These are phyloP conservation scores for Wickerhamiella infanticola DNA, from an alignment of 1,139 yeast genomes.

Conservation along the genomic window DNA sequence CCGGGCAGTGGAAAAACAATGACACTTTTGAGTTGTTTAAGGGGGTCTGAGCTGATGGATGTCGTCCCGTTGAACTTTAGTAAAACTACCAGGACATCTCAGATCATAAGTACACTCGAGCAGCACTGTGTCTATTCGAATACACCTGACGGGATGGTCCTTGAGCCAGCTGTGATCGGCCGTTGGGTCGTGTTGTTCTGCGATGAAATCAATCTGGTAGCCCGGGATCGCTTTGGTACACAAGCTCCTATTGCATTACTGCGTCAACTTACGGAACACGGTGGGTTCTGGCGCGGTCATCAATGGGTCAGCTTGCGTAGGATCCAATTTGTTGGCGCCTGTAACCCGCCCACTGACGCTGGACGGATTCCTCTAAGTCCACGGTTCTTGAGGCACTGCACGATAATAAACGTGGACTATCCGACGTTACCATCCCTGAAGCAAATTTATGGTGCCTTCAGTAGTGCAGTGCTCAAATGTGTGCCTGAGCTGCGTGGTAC, in stretches of 20 bases:
- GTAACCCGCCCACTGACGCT: conserved; percentile 75
- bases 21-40: conserved; percentile 60
- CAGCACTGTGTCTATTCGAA: conserved; percentile 53
- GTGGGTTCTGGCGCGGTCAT: conserved; percentile 55
- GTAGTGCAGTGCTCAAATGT: conserved; percentile 29
- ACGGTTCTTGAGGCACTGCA: conserved; percentile 57
- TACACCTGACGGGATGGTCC: conserved; percentile 34
- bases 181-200: conserved; percentile 76
- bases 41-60: conserved; percentile 42
- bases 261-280: conserved; percentile 56
- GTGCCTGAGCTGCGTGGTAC: conserved; percentile 50
- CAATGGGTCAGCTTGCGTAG: conserved; percentile 52
- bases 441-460: conserved; percentile 52
- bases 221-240: conserved; percentile 56
- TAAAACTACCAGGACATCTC: conserved; percentile 55
- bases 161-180: conserved; percentile 49
- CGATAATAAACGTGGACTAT: conserved; percentile 62
- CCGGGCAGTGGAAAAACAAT: conserved; percentile 97
- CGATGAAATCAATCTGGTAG: conserved; percentile 83
- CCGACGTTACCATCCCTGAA: conserved; percentile 51
- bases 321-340: conserved; percentile 83
- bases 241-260: conserved; percentile 62
- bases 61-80: conserved; percentile 61
- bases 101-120: conserved; percentile 50
- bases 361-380: conserved; percentile 48